Base-by-base conservation (phyloP, 2,329 filamentous ascomycete species). In the Sporothrix globosa region DNA sequence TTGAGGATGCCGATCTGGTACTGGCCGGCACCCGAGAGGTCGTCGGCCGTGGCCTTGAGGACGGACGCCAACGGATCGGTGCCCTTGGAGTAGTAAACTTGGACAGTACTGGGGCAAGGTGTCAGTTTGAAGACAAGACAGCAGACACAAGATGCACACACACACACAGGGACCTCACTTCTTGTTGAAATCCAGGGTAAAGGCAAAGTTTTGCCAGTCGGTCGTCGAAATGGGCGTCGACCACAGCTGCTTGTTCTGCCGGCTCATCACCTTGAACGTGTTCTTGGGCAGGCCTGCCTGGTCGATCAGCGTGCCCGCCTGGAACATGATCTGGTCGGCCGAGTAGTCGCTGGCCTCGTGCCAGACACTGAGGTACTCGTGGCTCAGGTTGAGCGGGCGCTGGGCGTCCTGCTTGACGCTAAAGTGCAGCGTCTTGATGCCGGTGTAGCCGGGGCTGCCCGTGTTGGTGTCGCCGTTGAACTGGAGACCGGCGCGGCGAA, bases 181-280 rank as follows among this genome's bases (percentile, higher is more conserved):
- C 74, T 83, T 81, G 53, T 76, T 76, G 73, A 85, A 88, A 75
- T 89, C 83, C 21, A 88, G 77, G 11, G 82, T 85, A 50, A 88
- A 74, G 24, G 85, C 87, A 80, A 88, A 89, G 78, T 89, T 89
- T 76, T 89, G 86, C 86, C 86, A 89, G 21, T 80, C 80, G 46
- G 77, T 79, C 39, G 77, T 74, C 53, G 83, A 81, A 58, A 87
- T 77, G 5, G 79, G 76, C 14, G 79, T 81, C 34, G 78, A 79
- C 79, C 80, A 83, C 52, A 83, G 75, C 75, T 80, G 75, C 60
- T 75, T 76, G 76, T 79, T 80, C 69, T 79, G 73, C 0, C 81
- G 78, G 75, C 81, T 77, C 21, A 82, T 75, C 52, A 82, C 74
- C 77, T 82, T 82, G 76, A 79, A 82, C n/a, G 78, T 80, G 75